Evolutionary conservation across 352 stramenopile species (phyloP).

Genomic region (Phytophthora pisi): DNA sequence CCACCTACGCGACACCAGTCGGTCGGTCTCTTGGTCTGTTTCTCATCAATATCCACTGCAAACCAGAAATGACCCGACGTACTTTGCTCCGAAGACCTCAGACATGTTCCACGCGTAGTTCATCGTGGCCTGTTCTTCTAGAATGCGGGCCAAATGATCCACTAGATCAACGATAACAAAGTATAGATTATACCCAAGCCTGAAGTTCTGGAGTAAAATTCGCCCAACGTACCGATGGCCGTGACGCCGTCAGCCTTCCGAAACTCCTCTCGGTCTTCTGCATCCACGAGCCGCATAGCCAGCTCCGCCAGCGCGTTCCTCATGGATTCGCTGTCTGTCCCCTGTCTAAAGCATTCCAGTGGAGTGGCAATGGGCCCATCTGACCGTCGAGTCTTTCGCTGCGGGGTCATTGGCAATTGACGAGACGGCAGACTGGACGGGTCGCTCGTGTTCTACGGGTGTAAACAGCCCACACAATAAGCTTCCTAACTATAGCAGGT

Average conservation of each 20-base stretch:
- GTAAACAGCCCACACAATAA: slow-evolving; percentile 6
- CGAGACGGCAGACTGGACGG: background rate
- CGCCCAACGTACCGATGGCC: slow-evolving; percentile 39
- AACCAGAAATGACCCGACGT: slow-evolving; percentile 29
- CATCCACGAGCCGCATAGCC: slow-evolving; percentile 59
- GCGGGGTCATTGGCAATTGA: slow-evolving; percentile 9
- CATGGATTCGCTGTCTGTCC: slow-evolving; percentile 32
- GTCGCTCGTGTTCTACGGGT: background rate
- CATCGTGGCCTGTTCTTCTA: slow-evolving; percentile 61
- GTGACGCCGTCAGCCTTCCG: slow-evolving; percentile 59
- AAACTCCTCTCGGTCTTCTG: slow-evolving; percentile 61
- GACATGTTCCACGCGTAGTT: slow-evolving; percentile 48
- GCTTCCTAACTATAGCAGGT: slow-evolving; percentile 16
- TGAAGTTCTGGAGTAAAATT: background rate
- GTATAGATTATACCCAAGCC: background rate
- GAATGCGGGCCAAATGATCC: slow-evolving; percentile 58
- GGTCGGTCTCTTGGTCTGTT: slow-evolving; percentile 5
- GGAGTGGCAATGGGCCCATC: slow-evolving; percentile 42
- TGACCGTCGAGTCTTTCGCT: slow-evolving; percentile 28
- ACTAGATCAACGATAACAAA: slow-evolving; percentile 32
- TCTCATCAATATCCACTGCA: slow-evolving; percentile 21
- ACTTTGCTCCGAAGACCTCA: slow-evolving; percentile 31
- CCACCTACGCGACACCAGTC: slow-evolving; percentile 38
- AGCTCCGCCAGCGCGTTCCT: slow-evolving; percentile 57
- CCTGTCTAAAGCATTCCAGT: slow-evolving; percentile 53